Evolutionary conservation across 192 early-diverging fungal genomes (phyloP), one percentile per base, ranked within the genome.

Genomic region (Coemansia biformis): DNA sequence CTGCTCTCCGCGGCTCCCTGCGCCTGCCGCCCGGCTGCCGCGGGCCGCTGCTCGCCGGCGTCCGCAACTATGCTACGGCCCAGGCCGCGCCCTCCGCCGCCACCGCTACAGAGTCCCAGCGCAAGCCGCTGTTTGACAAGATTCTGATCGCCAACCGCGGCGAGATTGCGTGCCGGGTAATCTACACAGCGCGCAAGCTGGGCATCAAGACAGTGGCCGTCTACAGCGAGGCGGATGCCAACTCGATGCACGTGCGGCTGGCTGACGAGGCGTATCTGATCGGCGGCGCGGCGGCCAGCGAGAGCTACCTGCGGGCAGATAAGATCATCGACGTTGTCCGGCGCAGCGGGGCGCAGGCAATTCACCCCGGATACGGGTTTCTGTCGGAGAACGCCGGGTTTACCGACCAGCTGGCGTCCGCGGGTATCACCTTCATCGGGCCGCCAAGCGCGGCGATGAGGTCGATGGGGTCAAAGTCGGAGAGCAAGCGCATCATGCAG

Each of bases 351-450:
- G 83, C 91, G 23, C 89, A 91, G 74, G 94, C 92, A 18, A 86
- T 98, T 45, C 94, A 98, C 50, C 94, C 94, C 0, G 94, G 94
- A 23, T 98, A 95, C 66, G 94, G 94, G 11, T 98, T 98, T 65
- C 76, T 98, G 35, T 93, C 90, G 0, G 94, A 98, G 56, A 95
- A 93, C 67, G 80, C 88, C 0, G 77, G 66, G n/a, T 98, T 98
- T 79, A 87, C 91, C 1, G 81, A 88, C 15, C 61, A 65, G 32
- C 75, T 95, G 6, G 77, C 54, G 6, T 63, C 69, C 31, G 74
- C 82, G 24, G 82, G 86, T 0, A 54, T 93, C 11, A 76, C 68
- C 1, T 98, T 98, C 63, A 95, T 98, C 54, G 94, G 94, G n/a
- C 94, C 94, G 19, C 88, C 90, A 8, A 82, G 76, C 15, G 77